These are phyloP conservation scores for Chenopodium berlandieri DNA, from an alignment of 148 eudicot genomes.

Conservation along the genomic window DNA sequence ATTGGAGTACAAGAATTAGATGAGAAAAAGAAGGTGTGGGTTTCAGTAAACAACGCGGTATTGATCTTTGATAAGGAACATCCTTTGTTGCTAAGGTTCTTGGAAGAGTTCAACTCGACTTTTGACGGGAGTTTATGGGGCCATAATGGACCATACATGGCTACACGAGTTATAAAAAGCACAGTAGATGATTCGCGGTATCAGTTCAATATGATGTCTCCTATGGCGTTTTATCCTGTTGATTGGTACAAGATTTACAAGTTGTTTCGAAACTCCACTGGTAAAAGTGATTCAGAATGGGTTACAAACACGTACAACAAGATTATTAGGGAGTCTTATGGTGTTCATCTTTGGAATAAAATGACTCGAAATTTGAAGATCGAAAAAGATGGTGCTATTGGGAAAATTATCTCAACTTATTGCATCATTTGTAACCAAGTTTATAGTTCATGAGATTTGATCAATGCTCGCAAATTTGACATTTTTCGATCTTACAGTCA, in stretches of 20 bases:
- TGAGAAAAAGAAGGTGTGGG: constrained; percentile 34
- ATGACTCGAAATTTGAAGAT: constrained; percentile 41
- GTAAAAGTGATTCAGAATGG: constrained; percentile 32
- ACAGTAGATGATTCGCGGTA: neutral
- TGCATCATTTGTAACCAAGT: constrained; percentile 52
- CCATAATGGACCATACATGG: constrained; percentile 68
- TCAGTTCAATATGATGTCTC: constrained; percentile 53
- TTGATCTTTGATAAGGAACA: constrained; percentile 65
- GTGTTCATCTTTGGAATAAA: constrained; percentile 77
- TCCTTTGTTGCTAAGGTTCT: constrained; percentile 52
- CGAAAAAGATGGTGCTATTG: constrained; percentile 57
- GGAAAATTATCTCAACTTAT: constrained; percentile 42
- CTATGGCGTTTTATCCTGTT: constrained; percentile 61
- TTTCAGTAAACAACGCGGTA: constrained; percentile 63
- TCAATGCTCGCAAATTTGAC: neutral
- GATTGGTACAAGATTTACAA: constrained; percentile 42
- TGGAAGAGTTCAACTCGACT: constrained; percentile 54
- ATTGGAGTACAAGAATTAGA: constrained; percentile 60
- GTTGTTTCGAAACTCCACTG: constrained; percentile 31
- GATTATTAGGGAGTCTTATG: constrained; percentile 41
- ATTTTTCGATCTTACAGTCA: neutral
- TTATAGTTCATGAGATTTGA: constrained; percentile 9
- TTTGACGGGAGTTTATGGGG: constrained; percentile 82
- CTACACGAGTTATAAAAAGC: constrained; percentile 47
- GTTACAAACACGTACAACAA: constrained; percentile 31